Base-by-base conservation (phyloP, 1,284 basidiomycete species). In the Puccinia hordei region DNA sequence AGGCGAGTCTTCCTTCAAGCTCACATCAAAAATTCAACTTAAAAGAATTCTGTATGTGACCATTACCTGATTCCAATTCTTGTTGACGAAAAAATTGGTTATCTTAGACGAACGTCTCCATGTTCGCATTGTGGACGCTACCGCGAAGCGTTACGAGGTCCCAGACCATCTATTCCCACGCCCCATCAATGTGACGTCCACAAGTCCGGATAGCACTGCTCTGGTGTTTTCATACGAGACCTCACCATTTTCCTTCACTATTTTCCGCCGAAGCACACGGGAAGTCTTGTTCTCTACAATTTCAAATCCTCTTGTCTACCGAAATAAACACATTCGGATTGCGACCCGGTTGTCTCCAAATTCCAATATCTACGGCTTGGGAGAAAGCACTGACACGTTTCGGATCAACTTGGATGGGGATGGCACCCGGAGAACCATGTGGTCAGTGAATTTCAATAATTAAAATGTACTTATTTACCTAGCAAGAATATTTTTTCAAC, bases 121-220 rank as follows among this genome's bases (percentile, higher is more conserved):
- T 22, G 79, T 81, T 24, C 3, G 17, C 27, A 49, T 81, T 27
- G 27, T 73, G 51, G 79, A 81, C 41, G 33, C 51, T 22, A 12
- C 44, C n/a, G 13, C 12, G 27, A 65, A 59, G 24, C 51, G 83
- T 46, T 30, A 84, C 83, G 61, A 85, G 85, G 81, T 82, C 12
- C 81, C 81, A 22, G 30, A 22, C 19, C 27, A 41, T 8, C 19
- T 79, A 13, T 65, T 78, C 33, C 73, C 53, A 27, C 38, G 81
- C 9, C 66, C 61, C n/a, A 22, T 19, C 51, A 24, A 57, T 15
- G 33, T 33, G 17, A 22, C 57, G 24, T 17, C 15, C 10, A 22
- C 59, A 5, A 10, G 6, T 27, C 13, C 59, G 13, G 33, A 81
- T 1, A 65, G 81, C 35, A 27, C 63, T n/a, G 22, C 63, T 13